phyloP scores from a whole-genome alignment of 2,329 filamentous ascomycete species.

The Phyllosticta capitalensis region DNA sequence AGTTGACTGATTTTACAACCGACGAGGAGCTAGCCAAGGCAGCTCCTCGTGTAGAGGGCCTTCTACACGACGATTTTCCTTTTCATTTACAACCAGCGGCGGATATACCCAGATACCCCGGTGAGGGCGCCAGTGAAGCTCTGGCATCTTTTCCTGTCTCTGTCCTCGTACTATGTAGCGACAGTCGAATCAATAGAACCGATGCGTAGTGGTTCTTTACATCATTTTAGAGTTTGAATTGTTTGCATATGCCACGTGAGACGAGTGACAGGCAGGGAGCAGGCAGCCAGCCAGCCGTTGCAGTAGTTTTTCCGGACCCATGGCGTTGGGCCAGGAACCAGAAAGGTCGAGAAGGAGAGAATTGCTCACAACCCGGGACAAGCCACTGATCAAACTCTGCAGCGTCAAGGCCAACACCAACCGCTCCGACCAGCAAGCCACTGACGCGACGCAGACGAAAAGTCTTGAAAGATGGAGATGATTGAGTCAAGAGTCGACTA shows the following conservation, averaged over 20 bases:
- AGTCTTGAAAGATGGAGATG: neutral
- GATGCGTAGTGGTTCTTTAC: neutral
- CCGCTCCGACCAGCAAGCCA: neutral
- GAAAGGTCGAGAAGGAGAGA: neutral
- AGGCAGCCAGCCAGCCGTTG: neutral
- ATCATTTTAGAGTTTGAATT: neutral
- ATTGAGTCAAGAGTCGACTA: neutral
- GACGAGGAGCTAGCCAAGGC: slow-evolving; percentile 22
- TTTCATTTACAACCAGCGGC: slow-evolving; percentile 23
- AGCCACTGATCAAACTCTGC: neutral
- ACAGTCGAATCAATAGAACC: neutral
- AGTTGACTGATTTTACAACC: slow-evolving; percentile 19
- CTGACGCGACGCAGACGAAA: neutral
- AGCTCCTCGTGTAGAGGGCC: slow-evolving; percentile 22
- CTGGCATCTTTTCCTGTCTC: slow-evolving; percentile 7
- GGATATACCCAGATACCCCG: slow-evolving; percentile 26
- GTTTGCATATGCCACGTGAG: neutral
- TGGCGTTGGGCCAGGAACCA: neutral
- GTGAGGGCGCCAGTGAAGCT: slow-evolving; percentile 20
- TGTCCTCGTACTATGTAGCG: neutral
- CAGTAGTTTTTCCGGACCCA: neutral
- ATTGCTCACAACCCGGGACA: neutral
- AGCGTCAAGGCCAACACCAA: neutral
- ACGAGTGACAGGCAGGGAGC: neutral
- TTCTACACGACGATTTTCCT: slow-evolving; percentile 11